These are phyloP conservation scores for Alternaria incomplexa DNA, from an alignment of 2,329 filamentous ascomycete genomes.

Conservation along the genomic window DNA sequence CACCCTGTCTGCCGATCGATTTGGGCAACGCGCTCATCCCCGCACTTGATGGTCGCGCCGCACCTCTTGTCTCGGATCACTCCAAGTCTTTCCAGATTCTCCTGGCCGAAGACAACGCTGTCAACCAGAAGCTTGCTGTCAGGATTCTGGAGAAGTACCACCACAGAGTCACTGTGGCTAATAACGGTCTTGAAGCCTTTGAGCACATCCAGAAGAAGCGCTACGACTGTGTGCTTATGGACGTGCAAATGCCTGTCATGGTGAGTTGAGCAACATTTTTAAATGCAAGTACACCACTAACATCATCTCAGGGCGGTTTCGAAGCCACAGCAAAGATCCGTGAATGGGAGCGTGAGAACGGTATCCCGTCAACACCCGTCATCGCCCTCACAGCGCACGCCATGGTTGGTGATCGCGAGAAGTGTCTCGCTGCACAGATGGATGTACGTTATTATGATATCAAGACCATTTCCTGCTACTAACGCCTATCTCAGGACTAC, in stretches of 20 bases:
- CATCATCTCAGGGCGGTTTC: slow-evolving; percentile 76
- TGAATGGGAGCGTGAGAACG: slow-evolving; percentile 86
- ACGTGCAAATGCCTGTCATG: slow-evolving; percentile 99
- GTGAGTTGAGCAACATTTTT: slow-evolving; percentile 54
- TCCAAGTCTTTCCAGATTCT: slow-evolving; percentile 95
- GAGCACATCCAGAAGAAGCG: slow-evolving; percentile 90
- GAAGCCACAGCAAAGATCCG: slow-evolving; percentile 96
- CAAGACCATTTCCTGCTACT: slow-evolving; percentile 1
- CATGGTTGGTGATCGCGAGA: slow-evolving; percentile 97
- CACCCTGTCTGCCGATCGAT: slow-evolving; percentile 91
- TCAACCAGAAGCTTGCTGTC: slow-evolving; percentile 94
- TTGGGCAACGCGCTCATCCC: slow-evolving; percentile 96
- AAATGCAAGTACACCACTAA: slow-evolving; percentile 44
- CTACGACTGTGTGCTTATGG: slow-evolving; percentile 98
- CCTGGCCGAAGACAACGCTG: slow-evolving; percentile 93
- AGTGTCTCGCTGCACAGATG: slow-evolving; percentile 99
- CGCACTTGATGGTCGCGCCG: slow-evolving; percentile 89
- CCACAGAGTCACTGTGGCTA: slow-evolving; percentile 88
- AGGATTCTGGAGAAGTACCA: slow-evolving; percentile 98
- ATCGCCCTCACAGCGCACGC: slow-evolving; percentile 97
- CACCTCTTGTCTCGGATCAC: slow-evolving; percentile 89
- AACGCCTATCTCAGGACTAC: slow-evolving; percentile 68
- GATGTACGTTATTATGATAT: slow-evolving; percentile 58
- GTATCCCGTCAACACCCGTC: slow-evolving; percentile 85
- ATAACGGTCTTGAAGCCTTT: slow-evolving; percentile 91